Conservation (phyloP, 2,329 filamentous ascomycete species). For the Neofusicoccum umdonicola region DNA sequence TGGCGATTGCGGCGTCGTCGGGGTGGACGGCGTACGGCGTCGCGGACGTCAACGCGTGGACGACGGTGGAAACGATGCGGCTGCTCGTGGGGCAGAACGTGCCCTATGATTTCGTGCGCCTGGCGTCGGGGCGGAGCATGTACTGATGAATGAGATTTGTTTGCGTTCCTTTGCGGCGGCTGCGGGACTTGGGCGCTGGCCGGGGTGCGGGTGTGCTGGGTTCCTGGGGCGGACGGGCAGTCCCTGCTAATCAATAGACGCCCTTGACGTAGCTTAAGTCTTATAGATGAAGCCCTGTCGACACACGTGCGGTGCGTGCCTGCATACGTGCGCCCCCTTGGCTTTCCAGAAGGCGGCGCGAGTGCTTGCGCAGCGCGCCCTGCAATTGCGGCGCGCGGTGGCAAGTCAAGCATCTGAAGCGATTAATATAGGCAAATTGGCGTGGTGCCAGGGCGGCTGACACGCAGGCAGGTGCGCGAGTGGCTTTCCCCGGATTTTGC, state of each 20-base stretch:
- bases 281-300: constrained; percentile 11
- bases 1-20: constrained; percentile 66
- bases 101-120: constrained; percentile 79
- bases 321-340: background rate
- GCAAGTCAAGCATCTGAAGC: background rate
- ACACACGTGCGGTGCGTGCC: background rate
- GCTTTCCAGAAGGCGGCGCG: background rate
- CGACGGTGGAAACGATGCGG: constrained; percentile 76
- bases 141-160: background rate
- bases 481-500: constrained; percentile 10
- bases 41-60: constrained; percentile 78
- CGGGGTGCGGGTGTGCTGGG: background rate
- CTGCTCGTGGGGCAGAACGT: constrained; percentile 82
- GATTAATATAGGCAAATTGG: constrained; percentile 14
- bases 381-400: background rate
- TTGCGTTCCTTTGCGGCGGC: background rate
- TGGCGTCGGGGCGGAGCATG: constrained; percentile 59
- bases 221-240: background rate
- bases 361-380: background rate
- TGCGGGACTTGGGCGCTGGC: background rate
- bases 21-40: constrained; percentile 79
- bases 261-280: background rate
- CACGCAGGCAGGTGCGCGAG: background rate
- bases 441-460: constrained; percentile 2
- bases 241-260: constrained; percentile 11